A percentile compares a stretch with the other conserved stretches of the same genome.
These are phyloP conservation scores for Aspergillus udagawae DNA, from an alignment of 2,329 filamentous ascomycete species.

Conservation along the genomic window DNA sequence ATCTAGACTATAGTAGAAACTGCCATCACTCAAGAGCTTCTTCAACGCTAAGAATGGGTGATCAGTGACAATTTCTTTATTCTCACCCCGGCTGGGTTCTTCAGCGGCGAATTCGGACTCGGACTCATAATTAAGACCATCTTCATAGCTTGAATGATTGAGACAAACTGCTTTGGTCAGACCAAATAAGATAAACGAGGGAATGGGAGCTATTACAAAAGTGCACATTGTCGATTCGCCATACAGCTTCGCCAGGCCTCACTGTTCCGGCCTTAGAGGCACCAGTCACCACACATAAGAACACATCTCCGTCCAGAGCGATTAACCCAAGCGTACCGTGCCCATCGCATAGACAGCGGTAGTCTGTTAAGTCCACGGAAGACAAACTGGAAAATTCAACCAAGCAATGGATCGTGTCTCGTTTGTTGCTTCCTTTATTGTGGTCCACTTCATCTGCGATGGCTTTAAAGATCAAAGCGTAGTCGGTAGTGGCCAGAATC, in stretches of 20 bases:
- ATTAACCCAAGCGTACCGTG: conserved; percentile 87
- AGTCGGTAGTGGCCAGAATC: conserved; percentile 72
- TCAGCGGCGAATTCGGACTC: conserved; percentile 52
- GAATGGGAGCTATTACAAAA: conserved; percentile 54
- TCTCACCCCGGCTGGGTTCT: conserved; percentile 53
- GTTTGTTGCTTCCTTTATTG: conserved; percentile 32
- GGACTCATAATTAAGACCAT: conserved; percentile 58
- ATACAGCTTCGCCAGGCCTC: conserved; percentile 81
- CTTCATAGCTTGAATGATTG: conserved; percentile 80
- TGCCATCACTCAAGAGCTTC: conserved; percentile 87
- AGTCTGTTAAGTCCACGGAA: conserved; percentile 67
- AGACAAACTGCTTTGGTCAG: conserved; percentile 63
- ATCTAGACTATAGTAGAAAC: conserved; percentile 97
- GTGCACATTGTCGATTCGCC: conserved; percentile 79
- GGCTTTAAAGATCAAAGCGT: conserved; percentile 81
- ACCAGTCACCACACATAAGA: conserved; percentile 82
- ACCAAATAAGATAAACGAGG: not conserved
- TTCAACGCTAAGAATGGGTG: conserved; percentile 88
- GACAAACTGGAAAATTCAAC: conserved; percentile 74
- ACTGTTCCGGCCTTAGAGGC: conserved; percentile 75
- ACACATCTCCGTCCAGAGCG: conserved; percentile 77
- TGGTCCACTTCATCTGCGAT: conserved; percentile 59
- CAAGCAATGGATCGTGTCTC: conserved; percentile 64
- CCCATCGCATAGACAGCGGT: conserved; percentile 71
- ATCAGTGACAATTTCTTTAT: conserved; percentile 68